Evolutionary conservation across 129 eudicot species (phyloP).

Genomic region (Lactuca sativa): DNA sequence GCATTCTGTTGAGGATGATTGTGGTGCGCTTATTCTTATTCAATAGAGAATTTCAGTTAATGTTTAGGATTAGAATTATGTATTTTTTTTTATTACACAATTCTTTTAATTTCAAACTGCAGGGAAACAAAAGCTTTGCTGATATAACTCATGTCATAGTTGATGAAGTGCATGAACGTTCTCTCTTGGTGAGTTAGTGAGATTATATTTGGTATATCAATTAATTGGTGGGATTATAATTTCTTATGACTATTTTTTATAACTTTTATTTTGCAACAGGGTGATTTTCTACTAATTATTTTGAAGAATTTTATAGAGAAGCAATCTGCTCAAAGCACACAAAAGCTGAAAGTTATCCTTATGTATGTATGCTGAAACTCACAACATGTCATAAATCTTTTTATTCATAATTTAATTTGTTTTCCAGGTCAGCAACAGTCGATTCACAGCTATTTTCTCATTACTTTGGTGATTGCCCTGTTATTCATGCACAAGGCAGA

Average conservation of each 20-base stretch:
- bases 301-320: conserved; percentile 82
- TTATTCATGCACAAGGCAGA: conserved; percentile 92
- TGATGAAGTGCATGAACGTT: conserved; percentile 98
- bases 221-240: not conserved
- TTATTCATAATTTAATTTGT: conserved; percentile 10
- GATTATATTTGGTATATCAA: conserved; percentile 8
- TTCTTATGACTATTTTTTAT: conserved; percentile 7
- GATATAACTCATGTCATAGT: conserved; percentile 94
- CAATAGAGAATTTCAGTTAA: not conserved
- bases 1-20: conserved; percentile 88
- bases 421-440: conserved; percentile 90
- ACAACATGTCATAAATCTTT: conserved; percentile 14
- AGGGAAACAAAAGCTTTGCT: conserved; percentile 86
- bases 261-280: conserved; percentile 50
- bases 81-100: not conserved
- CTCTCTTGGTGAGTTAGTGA: conserved; percentile 82
- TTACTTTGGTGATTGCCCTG: conserved; percentile 93
- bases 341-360: conserved; percentile 81
- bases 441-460: conserved; percentile 82
- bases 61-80: not conserved
- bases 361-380: conserved; percentile 55
- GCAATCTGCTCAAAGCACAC: conserved; percentile 52
- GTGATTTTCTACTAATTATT: conserved; percentile 90
- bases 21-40: conserved; percentile 50
- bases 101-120: conserved; percentile 29